Conservation (phyloP, 805 yeast species). For the Saturnispora dispora region DNA sequence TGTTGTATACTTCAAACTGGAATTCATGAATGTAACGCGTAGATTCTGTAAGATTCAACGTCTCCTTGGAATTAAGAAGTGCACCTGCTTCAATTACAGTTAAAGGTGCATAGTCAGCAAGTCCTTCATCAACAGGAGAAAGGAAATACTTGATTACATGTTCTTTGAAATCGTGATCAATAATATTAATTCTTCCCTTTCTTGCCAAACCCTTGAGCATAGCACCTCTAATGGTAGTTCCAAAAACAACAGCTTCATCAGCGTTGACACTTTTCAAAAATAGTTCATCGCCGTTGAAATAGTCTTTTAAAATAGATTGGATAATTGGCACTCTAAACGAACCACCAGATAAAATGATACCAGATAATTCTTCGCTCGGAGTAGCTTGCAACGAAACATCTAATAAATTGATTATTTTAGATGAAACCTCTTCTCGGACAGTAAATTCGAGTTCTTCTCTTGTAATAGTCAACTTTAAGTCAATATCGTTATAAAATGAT, state of each 20-base stretch:
- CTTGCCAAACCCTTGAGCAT: constrained; percentile 59
- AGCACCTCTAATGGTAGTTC: constrained; percentile 80
- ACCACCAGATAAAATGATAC: constrained; percentile 84
- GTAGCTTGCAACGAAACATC: constrained; percentile 35
- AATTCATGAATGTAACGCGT: constrained; percentile 19
- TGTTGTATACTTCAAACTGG: constrained; percentile 28
- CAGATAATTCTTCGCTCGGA: constrained; percentile 23
- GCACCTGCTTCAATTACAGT: constrained; percentile 5
- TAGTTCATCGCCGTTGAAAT: constrained; percentile 46
- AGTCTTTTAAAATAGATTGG: constrained; percentile 46
- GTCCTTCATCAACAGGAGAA: background rate
- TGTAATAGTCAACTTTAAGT: constrained; percentile 56
- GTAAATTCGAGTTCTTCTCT: constrained; percentile 76
- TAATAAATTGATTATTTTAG: constrained; percentile 35
- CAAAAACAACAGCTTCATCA: constrained; percentile 89
- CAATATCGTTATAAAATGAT: constrained; percentile 61
- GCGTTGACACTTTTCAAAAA: constrained; percentile 78
- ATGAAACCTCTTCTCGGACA: constrained; percentile 24
- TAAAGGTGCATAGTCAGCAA: background rate
- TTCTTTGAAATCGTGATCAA: constrained; percentile 7
- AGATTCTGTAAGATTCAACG: constrained; percentile 6
- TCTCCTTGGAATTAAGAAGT: background rate
- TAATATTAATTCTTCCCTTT: constrained; percentile 40
- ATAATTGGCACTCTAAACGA: constrained; percentile 85
- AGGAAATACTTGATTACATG: constrained; percentile 7